Evolutionary conservation across 208 protist species (phyloP).

Genomic region (Trypanosoma avium): DNA sequence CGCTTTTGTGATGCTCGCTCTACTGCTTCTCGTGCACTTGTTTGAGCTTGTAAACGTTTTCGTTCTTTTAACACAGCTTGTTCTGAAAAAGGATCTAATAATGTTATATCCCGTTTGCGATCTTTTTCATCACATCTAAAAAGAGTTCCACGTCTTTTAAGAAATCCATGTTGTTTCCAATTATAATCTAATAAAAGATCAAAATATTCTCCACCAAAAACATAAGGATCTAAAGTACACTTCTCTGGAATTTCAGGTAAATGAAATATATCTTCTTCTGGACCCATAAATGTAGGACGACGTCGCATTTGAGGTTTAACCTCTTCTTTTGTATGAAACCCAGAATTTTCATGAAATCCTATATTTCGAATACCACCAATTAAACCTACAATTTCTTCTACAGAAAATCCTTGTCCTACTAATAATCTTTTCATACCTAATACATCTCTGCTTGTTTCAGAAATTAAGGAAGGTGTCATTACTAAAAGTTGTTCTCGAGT

Average conservation of each 20-base stretch:
- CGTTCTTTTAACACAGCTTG: conserved; percentile 47
- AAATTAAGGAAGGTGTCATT: conserved; percentile 43
- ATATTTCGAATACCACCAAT: conserved; percentile 67
- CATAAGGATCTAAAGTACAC: conserved; percentile 82
- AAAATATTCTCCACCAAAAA: conserved; percentile 88
- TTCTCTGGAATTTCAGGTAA: conserved; percentile 58
- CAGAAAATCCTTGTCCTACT: conserved; percentile 58
- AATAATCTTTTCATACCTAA: conserved; percentile 77
- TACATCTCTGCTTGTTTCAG: conserved; percentile 61
- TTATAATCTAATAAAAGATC: conserved; percentile 82
- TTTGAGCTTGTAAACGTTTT: conserved; percentile 37
- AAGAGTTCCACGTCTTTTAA: conserved; percentile 27
- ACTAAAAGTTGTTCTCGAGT: conserved; percentile 35
- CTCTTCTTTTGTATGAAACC: conserved; percentile 75
- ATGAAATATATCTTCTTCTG: conserved; percentile 46
- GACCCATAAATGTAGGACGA: conserved; percentile 28
- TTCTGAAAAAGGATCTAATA: conserved; percentile 83
- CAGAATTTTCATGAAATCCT: conserved; percentile 70
- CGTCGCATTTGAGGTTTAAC: conserved; percentile 64
- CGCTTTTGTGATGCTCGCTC: conserved; percentile 32
- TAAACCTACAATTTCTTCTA: conserved; percentile 77
- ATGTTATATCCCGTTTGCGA: conserved; percentile 56
- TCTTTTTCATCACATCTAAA: conserved; percentile 68
- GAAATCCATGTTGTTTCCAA: conserved; percentile 47
- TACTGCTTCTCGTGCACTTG: conserved; percentile 37